phyloP scores from a whole-genome alignment of 176 grass and related monocot genomes.

The Musa itinerans region DNA sequence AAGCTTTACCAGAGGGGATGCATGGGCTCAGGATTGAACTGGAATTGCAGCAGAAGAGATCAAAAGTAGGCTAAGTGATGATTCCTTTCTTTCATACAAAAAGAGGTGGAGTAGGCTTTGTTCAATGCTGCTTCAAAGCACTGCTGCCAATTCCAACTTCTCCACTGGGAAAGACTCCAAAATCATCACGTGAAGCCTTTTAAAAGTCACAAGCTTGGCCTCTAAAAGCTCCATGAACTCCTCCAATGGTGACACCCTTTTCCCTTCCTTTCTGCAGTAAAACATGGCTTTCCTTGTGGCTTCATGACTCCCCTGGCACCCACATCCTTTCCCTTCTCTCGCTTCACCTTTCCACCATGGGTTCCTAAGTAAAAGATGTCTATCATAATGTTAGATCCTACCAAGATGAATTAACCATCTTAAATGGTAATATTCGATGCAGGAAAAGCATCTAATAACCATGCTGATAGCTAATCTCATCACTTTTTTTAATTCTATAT shows the following conservation, averaged over 20 bases:
- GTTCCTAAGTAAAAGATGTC: not conserved
- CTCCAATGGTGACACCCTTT: constrained; percentile 7
- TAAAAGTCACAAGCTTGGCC: constrained; percentile 19
- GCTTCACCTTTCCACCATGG: not conserved
- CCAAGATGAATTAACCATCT: no score
- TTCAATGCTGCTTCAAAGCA: constrained; percentile 18
- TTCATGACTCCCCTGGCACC: not conserved
- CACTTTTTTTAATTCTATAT: no score
- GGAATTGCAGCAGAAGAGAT: no score
- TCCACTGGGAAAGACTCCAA: constrained; percentile 31
- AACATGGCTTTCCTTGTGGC: constrained; percentile 3
- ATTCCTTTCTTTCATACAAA: not conserved
- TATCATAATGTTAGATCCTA: no score
- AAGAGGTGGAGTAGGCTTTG: not conserved
- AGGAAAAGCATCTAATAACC: no score
- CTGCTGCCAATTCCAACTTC: constrained; percentile 23
- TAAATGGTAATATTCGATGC: not conserved
- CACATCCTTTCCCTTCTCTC: not conserved
- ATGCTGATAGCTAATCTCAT: no score
- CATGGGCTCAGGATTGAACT: no score
- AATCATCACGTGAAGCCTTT: constrained; percentile 27
- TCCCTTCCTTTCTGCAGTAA: constrained; percentile 15
- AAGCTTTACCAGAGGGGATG: not conserved
- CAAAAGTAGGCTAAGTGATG: not conserved
- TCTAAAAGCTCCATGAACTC: constrained; percentile 12